Conservation (phyloP, 768 basidiomycete genomes). For the Russula abietina region DNA sequence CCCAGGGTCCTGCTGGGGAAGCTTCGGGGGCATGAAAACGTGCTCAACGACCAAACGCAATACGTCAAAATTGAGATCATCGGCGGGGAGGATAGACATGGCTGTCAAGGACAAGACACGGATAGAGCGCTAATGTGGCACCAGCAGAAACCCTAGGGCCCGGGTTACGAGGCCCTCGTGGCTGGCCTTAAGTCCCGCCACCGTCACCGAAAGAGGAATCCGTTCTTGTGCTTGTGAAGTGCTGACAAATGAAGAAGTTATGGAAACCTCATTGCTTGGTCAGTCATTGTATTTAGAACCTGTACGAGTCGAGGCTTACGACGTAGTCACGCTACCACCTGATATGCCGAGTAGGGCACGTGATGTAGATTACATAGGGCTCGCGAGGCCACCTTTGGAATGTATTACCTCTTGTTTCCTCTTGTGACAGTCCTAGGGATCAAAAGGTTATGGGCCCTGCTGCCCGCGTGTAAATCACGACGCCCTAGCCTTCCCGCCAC, state of each 20-base stretch:
- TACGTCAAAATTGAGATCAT: background rate
- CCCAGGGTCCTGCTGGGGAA: conserved; percentile 1
- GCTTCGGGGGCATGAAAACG: conserved; percentile 16
- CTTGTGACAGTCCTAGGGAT: no score
- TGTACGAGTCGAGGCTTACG: no score
- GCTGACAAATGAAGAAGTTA: background rate
- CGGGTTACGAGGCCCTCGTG: background rate
- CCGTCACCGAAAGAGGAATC: background rate
- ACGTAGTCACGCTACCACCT: no score
- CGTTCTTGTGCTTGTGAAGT: background rate
- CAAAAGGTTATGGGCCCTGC: no score
- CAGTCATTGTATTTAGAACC: background rate
- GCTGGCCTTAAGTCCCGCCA: background rate
- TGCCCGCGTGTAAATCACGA: no score
- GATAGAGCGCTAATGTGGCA: background rate
- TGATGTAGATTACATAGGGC: no score
- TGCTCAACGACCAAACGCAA: conserved; percentile 6
- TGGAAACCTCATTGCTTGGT: background rate
- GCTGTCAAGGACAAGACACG: background rate
- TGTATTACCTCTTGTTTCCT: no score
- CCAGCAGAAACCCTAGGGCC: background rate
- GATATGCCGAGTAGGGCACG: no score
- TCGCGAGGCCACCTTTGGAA: no score
- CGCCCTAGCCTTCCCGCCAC: no score
- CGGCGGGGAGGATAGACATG: background rate